phyloP scores from a whole-genome alignment of 352 stramenopile species.

The Pythium myriotylum region DNA sequence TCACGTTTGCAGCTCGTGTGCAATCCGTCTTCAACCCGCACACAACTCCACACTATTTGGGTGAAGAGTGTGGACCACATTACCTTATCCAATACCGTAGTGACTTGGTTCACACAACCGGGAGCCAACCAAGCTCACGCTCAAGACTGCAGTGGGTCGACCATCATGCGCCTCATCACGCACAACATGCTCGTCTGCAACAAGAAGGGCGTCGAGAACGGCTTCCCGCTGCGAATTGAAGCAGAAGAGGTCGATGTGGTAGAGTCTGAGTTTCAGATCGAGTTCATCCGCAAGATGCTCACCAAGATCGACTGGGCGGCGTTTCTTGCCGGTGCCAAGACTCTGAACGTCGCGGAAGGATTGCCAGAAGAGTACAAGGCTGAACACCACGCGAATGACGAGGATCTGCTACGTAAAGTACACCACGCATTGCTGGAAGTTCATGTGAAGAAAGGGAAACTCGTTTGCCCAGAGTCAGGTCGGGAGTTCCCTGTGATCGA shows the following conservation, averaged over 20 bases:
- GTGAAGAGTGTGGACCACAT: constrained; percentile 12
- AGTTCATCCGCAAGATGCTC: constrained; percentile 90
- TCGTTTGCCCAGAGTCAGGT: constrained; percentile 96
- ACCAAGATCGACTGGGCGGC: constrained; percentile 89
- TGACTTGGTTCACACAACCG: too few species aligned
- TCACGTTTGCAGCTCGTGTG: background rate
- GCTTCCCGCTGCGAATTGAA: constrained; percentile 92
- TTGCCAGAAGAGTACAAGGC: constrained; percentile 58
- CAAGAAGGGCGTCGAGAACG: constrained; percentile 92
- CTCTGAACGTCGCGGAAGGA: constrained; percentile 69
- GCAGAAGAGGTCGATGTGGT: constrained; percentile 80
- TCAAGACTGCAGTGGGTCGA: too few species aligned
- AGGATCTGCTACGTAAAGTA: constrained; percentile 82
- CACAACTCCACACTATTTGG: constrained; percentile 10
- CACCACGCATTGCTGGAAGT: constrained; percentile 93
- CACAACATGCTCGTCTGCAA: constrained; percentile 95
- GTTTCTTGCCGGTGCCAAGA: constrained; percentile 79
- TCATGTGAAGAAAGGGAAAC: constrained; percentile 95
- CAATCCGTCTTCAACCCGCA: constrained; percentile 5
- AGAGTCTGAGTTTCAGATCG: constrained; percentile 77
- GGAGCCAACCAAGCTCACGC: too few species aligned
- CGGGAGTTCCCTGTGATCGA: constrained; percentile 96
- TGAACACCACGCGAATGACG: constrained; percentile 47
- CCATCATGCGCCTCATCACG: constrained; percentile 90
- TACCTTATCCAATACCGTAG: background rate